Evolutionary conservation across 2,329 filamentous ascomycete species (phyloP).

Genomic region (Hortaea sp.): DNA sequence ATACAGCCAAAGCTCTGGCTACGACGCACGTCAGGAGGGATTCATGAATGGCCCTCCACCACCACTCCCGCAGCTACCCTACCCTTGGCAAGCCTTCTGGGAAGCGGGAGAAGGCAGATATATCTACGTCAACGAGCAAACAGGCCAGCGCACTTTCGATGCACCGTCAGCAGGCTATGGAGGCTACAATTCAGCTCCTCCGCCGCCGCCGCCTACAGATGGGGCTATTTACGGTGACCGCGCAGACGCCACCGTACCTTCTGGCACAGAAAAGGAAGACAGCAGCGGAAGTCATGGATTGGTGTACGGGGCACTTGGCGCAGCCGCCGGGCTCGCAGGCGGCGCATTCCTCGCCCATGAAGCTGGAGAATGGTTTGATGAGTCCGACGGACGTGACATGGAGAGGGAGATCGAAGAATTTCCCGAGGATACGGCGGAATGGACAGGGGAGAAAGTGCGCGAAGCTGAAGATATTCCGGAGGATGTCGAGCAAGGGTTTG

Average conservation of each 20-base stretch:
- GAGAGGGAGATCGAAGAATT: conserved; percentile 29
- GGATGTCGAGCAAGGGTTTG: conserved; percentile 23
- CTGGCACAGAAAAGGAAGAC: conserved; percentile 12
- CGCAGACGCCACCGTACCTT: background rate
- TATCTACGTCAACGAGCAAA: conserved; percentile 39
- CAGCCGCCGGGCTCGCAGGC: conserved; percentile 32
- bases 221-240: background rate
- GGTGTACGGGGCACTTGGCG: conserved; percentile 31
- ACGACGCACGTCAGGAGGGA: background rate
- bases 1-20: background rate
- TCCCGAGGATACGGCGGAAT: conserved; percentile 34
- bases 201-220: background rate
- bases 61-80: conserved; percentile 26
- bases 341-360: conserved; percentile 38
- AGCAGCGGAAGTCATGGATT: conserved; percentile 20
- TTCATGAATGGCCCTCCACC: too few species aligned
- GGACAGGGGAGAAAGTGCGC: conserved; percentile 31
- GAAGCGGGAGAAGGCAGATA: conserved; percentile 31
- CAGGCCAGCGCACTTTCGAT: conserved; percentile 33
- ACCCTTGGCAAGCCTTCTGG: conserved; percentile 38
- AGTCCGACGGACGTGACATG: conserved; percentile 24
- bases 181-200: background rate
- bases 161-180: conserved; percentile 19
- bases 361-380: conserved; percentile 36
- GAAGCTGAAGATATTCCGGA: conserved; percentile 32